Base-by-base conservation (phyloP, 108 stramenopile species). In the Skeletonema tropicum region DNA sequence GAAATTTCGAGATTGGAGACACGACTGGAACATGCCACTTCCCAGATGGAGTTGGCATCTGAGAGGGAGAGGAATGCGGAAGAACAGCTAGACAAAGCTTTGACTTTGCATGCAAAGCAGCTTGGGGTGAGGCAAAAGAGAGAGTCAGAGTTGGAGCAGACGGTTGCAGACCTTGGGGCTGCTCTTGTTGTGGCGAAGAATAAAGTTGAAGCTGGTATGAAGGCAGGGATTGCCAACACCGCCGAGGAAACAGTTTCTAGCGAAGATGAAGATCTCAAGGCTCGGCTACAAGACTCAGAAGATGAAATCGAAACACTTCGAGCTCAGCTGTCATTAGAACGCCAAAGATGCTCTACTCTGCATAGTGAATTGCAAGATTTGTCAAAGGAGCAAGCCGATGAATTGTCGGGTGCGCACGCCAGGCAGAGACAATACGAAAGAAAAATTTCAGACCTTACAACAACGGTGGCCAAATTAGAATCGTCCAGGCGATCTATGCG, bases 51-150 rank as follows among this genome's bases (percentile, higher is more conserved):
- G 19, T 86, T 76, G 79, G 87, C 92, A 2, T 80, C 81, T 55
- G 87, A 87, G 12, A 69, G 91, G 55, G 91, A 95, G 68, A 78
- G 90, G 30, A 88, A 91, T 61, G 92, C 94, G 7, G 91, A 92
- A 57, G 90, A 90, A 36, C 80, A 88, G 32, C 72, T 95, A 66
- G 91, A 92, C 74, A 83, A 80, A 33, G 84, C 85, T 19, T 66
- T 94, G 49, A 86, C 84, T 48, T 72, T 88, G 64, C 94, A 95
- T 75, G 88, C 91, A 3, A 83, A 88, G 10, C 94, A 95, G 64
- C 85, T 94, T 59, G 84, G 83, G 32, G 83, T 90, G 57, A 77
- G 94, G 33, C 64, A 89, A 74, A 61, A 85, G 63, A 78, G 94
- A 58, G 94, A 95, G 67, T 66, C 85, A 19, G 90, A 92, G 65